A percentile compares a stretch with the other conserved stretches of the same genome.
Conservation (phyloP, 345 rosid genomes). For the Microthlaspi erraticum region DNA sequence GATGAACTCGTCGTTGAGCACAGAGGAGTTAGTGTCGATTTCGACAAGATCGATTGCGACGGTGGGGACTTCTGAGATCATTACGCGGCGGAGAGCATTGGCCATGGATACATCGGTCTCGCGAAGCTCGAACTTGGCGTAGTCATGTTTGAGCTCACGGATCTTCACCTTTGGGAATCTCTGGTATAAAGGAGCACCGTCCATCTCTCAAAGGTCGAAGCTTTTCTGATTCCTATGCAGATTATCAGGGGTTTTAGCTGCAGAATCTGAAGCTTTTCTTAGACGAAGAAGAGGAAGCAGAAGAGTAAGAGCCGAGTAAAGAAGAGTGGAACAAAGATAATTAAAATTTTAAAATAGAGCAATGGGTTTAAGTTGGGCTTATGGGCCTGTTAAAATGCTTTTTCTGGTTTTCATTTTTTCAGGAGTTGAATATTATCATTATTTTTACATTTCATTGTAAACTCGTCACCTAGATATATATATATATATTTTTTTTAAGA, state of each 20-base stretch:
- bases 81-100: slow-evolving; percentile 95
- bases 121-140: slow-evolving; percentile 87
- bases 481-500: no score
- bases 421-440: no score
- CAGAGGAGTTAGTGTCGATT: slow-evolving; percentile 88
- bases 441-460: no score
- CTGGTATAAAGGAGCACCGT: slow-evolving; percentile 75
- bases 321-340: no score
- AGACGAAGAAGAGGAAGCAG: no score
- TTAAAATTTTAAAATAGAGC: no score
- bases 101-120: slow-evolving; percentile 91
- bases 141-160: slow-evolving; percentile 82
- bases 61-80: slow-evolving; percentile 98
- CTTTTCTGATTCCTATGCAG: slow-evolving; percentile 1
- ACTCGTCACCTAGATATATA: no score
- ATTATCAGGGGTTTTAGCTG: slow-evolving; percentile 12
- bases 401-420: no score
- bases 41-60: slow-evolving; percentile 96
- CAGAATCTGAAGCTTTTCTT: no score
- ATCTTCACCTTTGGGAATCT: slow-evolving; percentile 84
- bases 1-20: slow-evolving; percentile 91
- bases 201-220: slow-evolving; percentile 49
- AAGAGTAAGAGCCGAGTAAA: no score
- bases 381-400: no score
- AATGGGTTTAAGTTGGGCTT: no score